phyloP scores from a whole-genome alignment of 2,329 filamentous ascomycete genomes.

The Botryotinia narcissicola region DNA sequence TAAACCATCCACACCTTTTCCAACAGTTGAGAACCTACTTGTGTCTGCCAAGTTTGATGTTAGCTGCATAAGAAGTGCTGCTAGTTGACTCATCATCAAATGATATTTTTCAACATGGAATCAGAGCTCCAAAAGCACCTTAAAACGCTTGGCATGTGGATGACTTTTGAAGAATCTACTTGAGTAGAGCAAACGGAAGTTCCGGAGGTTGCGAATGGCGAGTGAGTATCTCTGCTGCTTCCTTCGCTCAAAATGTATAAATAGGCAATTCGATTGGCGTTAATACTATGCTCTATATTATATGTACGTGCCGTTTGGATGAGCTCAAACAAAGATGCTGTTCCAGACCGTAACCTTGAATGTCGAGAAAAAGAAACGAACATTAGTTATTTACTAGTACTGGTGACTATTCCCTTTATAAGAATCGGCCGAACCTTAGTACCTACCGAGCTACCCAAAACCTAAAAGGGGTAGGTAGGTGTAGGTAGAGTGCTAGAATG shows the following conservation, averaged over 20 bases:
- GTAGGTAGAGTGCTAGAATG: neutral
- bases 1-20: neutral
- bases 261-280: neutral
- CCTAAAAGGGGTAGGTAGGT: neutral
- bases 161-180: neutral
- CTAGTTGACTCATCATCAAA: neutral
- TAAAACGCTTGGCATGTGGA: neutral
- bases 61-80: neutral
- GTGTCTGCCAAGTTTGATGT: neutral
- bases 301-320: neutral
- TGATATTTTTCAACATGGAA: neutral
- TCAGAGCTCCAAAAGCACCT: neutral
- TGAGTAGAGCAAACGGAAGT: neutral
- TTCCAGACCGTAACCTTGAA: neutral
- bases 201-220: fast-evolving
- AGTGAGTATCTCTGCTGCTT: neutral
- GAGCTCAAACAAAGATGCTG: neutral
- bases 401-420: neutral
- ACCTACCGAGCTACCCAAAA: neutral
- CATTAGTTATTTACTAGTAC: neutral
- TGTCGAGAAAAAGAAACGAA: neutral
- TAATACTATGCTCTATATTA: neutral
- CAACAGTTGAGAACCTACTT: neutral
- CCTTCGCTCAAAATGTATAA: neutral
- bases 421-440: neutral